Conservation (phyloP, 2,329 filamentous ascomycete species). For the Neocucurbitaria cava region DNA sequence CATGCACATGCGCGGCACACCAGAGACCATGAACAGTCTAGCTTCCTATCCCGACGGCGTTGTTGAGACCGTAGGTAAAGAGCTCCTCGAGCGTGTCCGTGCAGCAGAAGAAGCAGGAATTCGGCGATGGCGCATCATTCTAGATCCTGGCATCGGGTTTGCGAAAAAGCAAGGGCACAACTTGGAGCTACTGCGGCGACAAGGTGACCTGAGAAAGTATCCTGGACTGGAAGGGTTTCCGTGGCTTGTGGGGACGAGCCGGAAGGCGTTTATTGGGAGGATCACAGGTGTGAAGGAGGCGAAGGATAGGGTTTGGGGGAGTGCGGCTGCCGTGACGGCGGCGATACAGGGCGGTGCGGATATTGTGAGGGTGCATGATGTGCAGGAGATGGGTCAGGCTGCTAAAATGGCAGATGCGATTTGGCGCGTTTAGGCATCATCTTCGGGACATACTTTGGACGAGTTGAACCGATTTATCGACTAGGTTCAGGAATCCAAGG, state of each 20-base stretch:
- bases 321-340: constrained; percentile 84
- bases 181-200: constrained; percentile 74
- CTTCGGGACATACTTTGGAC: background rate
- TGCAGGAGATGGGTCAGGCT: constrained; percentile 83
- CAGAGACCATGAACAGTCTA: constrained; percentile 77
- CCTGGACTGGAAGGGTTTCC: constrained; percentile 71
- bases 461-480: background rate
- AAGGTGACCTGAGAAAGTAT: constrained; percentile 63
- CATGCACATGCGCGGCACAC: constrained; percentile 94
- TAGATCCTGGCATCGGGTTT: constrained; percentile 94
- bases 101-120: constrained; percentile 84
- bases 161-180: constrained; percentile 86
- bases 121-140: constrained; percentile 89
- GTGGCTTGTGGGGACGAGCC: constrained; percentile 87
- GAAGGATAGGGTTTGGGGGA: constrained; percentile 78
- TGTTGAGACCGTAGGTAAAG: constrained; percentile 68
- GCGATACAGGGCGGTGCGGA: constrained; percentile 88
- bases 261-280: constrained; percentile 86
- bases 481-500: no score
- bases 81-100: constrained; percentile 73
- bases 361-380: constrained; percentile 91
- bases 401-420: constrained; percentile 92
- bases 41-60: constrained; percentile 71
- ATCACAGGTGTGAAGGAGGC: constrained; percentile 78
- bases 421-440: constrained; percentile 61